Conservation (phyloP, 139 green algal genomes). For the Coccomyxa sp. region DNA sequence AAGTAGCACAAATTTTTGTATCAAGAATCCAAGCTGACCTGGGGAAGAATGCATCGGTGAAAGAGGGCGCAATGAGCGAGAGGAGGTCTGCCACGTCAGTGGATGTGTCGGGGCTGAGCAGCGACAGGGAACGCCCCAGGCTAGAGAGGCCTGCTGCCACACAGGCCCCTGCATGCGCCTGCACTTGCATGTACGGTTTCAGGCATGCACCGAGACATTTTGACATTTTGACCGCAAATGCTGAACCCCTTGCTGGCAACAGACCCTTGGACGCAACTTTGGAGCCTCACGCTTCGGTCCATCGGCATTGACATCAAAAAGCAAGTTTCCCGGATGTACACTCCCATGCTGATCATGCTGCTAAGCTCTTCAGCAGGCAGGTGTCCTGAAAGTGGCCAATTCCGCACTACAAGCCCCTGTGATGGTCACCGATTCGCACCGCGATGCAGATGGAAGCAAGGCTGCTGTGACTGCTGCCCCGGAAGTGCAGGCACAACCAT, state of each 20-base stretch:
- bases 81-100: slow-evolving; percentile 13
- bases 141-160: slow-evolving; percentile 32
- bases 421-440: neutral
- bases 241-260: no score
- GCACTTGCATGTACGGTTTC: neutral
- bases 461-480: neutral
- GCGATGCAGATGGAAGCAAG: slow-evolving; percentile 18
- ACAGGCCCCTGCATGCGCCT: slow-evolving; percentile 28
- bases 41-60: slow-evolving; percentile 42
- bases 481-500: slow-evolving; percentile 61
- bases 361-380: no score
- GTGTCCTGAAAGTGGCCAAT: neutral
- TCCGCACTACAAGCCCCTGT: neutral
- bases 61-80: neutral
- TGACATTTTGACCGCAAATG: no score
- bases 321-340: neutral
- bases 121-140: slow-evolving; percentile 24
- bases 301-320: neutral
- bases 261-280: no score
- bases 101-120: slow-evolving; percentile 13
- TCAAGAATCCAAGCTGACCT: slow-evolving; percentile 11
- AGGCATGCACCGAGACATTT: no score
- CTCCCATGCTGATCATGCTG: neutral
- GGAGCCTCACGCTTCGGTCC: neutral
- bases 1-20: neutral